Percentiles rank a stretch among this genome's conserved stretches.
These are phyloP conservation scores for Creolimax fragrantissima DNA, from an alignment of 78 protist species.

Conservation along the genomic window DNA sequence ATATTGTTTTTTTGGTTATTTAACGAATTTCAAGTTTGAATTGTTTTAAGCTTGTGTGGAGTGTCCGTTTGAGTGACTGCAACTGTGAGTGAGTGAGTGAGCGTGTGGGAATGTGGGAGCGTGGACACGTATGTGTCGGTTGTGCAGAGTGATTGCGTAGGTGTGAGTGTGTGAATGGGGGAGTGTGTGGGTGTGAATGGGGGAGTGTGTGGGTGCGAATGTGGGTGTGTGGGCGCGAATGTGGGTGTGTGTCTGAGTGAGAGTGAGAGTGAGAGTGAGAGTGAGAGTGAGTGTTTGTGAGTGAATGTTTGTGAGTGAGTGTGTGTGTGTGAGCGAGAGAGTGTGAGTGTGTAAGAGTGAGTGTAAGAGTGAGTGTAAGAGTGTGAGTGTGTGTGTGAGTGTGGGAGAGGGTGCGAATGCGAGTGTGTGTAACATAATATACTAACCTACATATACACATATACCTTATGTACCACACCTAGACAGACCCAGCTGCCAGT, in stretches of 20 bases:
- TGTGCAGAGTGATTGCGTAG: too few species aligned
- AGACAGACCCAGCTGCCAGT: neutral
- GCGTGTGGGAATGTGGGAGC: too few species aligned
- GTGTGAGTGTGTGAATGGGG: neutral
- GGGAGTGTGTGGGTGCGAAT: neutral
- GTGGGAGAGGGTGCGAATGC: neutral
- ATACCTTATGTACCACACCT: neutral
- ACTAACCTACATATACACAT: neutral
- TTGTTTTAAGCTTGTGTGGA: too few species aligned
- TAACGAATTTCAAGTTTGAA: too few species aligned
- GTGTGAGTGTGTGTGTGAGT: neutral
- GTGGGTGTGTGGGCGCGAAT: neutral
- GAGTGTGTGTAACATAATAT: neutral
- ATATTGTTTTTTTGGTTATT: too few species aligned
- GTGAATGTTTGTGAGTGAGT: neutral
- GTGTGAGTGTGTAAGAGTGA: neutral
- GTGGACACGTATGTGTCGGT: too few species aligned
- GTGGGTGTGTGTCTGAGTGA: neutral
- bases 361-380: neutral
- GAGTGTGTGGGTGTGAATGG: neutral
- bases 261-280: neutral
- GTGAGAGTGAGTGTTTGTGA: neutral
- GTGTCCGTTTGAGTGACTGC: too few species aligned
- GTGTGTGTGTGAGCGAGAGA: neutral
- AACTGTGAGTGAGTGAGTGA: too few species aligned